A percentile compares a stretch with the other conserved stretches of the same genome.
Conservation (phyloP, 768 basidiomycete species). For the Termitomyces heimii region DNA sequence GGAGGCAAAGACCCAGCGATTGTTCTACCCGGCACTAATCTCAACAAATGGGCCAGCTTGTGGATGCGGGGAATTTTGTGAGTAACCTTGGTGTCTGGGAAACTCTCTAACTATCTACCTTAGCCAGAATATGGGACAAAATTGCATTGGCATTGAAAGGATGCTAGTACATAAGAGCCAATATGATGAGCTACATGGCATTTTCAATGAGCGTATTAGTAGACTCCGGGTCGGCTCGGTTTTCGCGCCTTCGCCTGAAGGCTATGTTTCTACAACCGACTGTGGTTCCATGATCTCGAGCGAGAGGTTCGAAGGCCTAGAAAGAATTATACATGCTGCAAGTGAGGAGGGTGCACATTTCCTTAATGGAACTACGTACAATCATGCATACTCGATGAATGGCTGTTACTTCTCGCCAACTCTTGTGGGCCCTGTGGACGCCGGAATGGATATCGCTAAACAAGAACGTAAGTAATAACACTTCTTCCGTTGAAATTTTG, state of each 20-base stretch:
- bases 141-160: conserved; percentile 95
- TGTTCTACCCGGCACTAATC: conserved; percentile 79
- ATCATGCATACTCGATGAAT: conserved; percentile 60
- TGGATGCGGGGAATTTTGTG: conserved; percentile 94
- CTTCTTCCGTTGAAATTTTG: neutral
- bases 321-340: conserved; percentile 66
- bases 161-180: conserved; percentile 79
- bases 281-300: conserved; percentile 83
- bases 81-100: conserved; percentile 23
- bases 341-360: conserved; percentile 58
- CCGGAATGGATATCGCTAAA: conserved; percentile 70
- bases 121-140: conserved; percentile 92
- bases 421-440: conserved; percentile 72
- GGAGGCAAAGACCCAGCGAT: conserved; percentile 95
- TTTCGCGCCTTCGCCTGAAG: conserved; percentile 58
- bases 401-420: conserved; percentile 88
- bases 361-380: conserved; percentile 60
- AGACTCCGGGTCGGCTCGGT: conserved; percentile 78
- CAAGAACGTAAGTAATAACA: conserved; percentile 59
- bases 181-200: conserved; percentile 67
- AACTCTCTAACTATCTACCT: neutral
- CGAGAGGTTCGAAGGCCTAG: conserved; percentile 64
- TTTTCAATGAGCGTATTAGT: conserved; percentile 56
- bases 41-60: conserved; percentile 71
- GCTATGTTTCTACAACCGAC: conserved; percentile 71